phyloP scores from a whole-genome alignment of 352 stramenopile genomes.

The Globisporangium paddicum region DNA sequence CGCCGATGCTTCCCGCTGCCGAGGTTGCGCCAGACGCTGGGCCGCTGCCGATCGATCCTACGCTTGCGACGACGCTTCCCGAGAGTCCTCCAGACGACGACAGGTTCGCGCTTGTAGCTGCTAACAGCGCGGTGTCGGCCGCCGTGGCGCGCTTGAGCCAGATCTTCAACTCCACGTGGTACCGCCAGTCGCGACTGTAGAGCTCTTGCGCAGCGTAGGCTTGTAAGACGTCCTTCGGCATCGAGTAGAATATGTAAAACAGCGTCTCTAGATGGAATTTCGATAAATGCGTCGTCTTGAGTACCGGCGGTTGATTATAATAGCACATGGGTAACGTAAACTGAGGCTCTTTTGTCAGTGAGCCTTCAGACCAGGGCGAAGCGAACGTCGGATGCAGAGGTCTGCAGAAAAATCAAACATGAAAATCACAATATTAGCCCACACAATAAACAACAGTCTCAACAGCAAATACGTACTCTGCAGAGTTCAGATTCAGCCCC shows the following conservation, averaged over 20 bases:
- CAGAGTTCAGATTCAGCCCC: slow-evolving; percentile 79
- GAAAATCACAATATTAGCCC: not conserved
- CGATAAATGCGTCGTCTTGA: slow-evolving; percentile 96
- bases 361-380: slow-evolving; percentile 71
- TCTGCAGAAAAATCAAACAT: slow-evolving; percentile 20
- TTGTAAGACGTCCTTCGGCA: slow-evolving; percentile 97
- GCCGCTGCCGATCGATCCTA: slow-evolving; percentile 67
- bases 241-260: slow-evolving; percentile 99
- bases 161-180: slow-evolving; percentile 95
- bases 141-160: slow-evolving; percentile 92
- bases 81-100: slow-evolving; percentile 23
- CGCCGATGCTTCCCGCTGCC: slow-evolving; percentile 4
- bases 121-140: slow-evolving; percentile 55
- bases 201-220: slow-evolving; percentile 87
- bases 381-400: slow-evolving; percentile 78
- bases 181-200: slow-evolving; percentile 95
- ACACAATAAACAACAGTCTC: not conserved
- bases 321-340: slow-evolving; percentile 85
- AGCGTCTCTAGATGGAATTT: slow-evolving; percentile 99
- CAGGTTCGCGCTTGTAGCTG: slow-evolving; percentile 18
- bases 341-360: slow-evolving; percentile 77
- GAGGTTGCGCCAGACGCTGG: slow-evolving; percentile 18
- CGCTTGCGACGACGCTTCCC: slow-evolving; percentile 31
- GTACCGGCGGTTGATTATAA: slow-evolving; percentile 92
- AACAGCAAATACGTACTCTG: slow-evolving; percentile 51